A percentile compares a stretch with the other conserved stretches of the same genome.
These are phyloP conservation scores for Aureobasidium sp. DNA, from an alignment of 2,329 filamentous ascomycete genomes.

Conservation along the genomic window DNA sequence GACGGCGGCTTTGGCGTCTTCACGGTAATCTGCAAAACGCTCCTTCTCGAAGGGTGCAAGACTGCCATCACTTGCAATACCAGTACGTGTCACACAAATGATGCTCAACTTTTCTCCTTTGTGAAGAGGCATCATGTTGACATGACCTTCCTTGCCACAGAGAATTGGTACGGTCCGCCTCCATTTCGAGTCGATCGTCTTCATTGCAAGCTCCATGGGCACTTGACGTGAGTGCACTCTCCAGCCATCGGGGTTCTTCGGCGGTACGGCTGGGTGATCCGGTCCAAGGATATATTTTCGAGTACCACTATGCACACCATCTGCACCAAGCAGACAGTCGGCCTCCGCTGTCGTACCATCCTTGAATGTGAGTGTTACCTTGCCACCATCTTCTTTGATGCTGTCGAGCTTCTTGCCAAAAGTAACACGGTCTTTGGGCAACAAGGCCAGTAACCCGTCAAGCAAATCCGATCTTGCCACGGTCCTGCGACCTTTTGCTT, in stretches of 20 bases:
- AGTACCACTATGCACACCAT: slow-evolving; percentile 45
- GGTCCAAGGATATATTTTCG: slow-evolving; percentile 35
- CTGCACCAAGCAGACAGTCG: slow-evolving; percentile 45
- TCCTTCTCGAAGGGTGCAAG: slow-evolving; percentile 6
- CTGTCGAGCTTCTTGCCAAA: slow-evolving; percentile 36
- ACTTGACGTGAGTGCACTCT: slow-evolving; percentile 27
- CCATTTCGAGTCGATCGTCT: slow-evolving; percentile 26
- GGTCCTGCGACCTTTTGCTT: slow-evolving; percentile 28
- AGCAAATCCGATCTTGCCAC: slow-evolving; percentile 44
- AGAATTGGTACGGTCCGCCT: slow-evolving; percentile 25
- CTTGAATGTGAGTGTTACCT: slow-evolving; percentile 35
- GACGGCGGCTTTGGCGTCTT: slow-evolving; percentile 12
- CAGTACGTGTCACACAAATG: slow-evolving; percentile 12
- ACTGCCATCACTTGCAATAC: slow-evolving; percentile 10
- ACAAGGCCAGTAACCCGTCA: slow-evolving; percentile 38
- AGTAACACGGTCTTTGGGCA: slow-evolving; percentile 36
- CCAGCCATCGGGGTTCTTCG: slow-evolving; percentile 27
- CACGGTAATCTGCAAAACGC: slow-evolving; percentile 12
- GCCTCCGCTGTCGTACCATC: slow-evolving; percentile 39
- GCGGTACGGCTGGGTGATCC: slow-evolving; percentile 25
- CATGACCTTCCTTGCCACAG: slow-evolving; percentile 25
- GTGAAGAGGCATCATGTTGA: slow-evolving; percentile 27
- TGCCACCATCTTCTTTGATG: slow-evolving; percentile 26
- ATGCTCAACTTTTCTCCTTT: slow-evolving; percentile 19
- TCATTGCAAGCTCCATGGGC: slow-evolving; percentile 22